Evolutionary conservation across 495 filamentous ascomycete species (phyloP).

Genomic region (Tuber brumale): DNA sequence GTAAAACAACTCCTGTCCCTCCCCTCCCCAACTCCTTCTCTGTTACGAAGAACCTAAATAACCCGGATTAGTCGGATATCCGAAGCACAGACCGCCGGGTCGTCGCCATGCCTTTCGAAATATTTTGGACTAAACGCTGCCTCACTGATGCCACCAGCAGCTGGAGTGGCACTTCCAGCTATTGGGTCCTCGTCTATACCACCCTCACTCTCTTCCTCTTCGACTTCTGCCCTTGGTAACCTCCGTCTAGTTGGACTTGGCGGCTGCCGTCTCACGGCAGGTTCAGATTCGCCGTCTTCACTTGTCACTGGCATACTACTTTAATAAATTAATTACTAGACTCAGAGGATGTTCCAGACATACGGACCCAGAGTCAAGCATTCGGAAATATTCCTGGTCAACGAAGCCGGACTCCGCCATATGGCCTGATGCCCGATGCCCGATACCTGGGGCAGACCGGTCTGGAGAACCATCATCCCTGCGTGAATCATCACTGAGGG

Average conservation of each 20-base stretch:
- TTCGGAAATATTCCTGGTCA: conserved; percentile 85
- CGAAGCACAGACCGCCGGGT: not conserved
- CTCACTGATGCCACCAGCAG: conserved; percentile 60
- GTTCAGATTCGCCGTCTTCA: conserved; percentile 10
- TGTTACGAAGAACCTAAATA: conserved; percentile 66
- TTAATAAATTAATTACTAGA: conserved; percentile 19
- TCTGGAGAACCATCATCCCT: conserved; percentile 48
- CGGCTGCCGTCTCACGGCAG: conserved; percentile 48
- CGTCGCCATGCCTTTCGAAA: conserved; percentile 55
- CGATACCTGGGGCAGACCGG: conserved; percentile 40
- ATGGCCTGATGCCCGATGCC: conserved; percentile 15
- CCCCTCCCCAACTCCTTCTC: conserved; percentile 79
- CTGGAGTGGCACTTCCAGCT: conserved; percentile 16
- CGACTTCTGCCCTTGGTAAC: conserved; percentile 25
- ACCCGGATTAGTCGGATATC: conserved; percentile 5
- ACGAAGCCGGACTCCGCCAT: conserved; percentile 61
- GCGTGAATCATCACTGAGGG: conserved; percentile 54
- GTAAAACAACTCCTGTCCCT: conserved; percentile 86
- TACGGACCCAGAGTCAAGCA: conserved; percentile 58
- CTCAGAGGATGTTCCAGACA: conserved; percentile 29
- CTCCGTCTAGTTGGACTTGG: conserved; percentile 44
- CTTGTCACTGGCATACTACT: conserved; percentile 5
- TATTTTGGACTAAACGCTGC: conserved; percentile 85
- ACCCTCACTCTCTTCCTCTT: conserved; percentile 28
- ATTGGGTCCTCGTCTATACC: conserved; percentile 41